A percentile compares a stretch with the other conserved stretches of the same genome.
Conservation (phyloP, 345 rosid species). For the Populus davidiana region DNA sequence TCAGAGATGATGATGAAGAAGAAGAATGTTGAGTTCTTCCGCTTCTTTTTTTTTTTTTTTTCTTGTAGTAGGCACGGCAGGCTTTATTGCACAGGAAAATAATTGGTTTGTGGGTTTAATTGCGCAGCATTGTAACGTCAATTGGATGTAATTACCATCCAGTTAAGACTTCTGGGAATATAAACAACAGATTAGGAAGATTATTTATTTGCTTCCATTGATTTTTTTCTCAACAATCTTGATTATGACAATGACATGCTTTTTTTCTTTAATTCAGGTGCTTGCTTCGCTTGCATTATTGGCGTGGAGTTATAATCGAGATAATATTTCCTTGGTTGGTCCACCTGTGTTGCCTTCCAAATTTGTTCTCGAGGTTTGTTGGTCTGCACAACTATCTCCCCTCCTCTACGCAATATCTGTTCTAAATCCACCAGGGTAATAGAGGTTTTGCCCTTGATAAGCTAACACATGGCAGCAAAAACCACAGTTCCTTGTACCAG, state of each 20-base stretch:
- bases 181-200: background rate
- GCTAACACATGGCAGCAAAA: conserved; percentile 6
- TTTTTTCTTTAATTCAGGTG: background rate
- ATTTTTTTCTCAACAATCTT: background rate
- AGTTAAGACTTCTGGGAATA: background rate
- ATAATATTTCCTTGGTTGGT: conserved; percentile 1
- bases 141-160: conserved; percentile 2
- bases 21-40: background rate
- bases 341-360: conserved; percentile 29
- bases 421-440: background rate
- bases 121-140: conserved; percentile 12
- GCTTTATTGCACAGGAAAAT: background rate
- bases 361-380: conserved; percentile 3
- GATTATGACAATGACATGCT: conserved; percentile 3
- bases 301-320: conserved; percentile 12
- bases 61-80: background rate
- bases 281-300: conserved; percentile 25
- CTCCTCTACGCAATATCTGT: background rate
- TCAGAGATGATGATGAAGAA: background rate
- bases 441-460: background rate
- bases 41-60: background rate
- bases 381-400: background rate
- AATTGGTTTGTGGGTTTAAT: conserved; percentile 4
- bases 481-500: background rate
- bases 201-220: background rate